Evolutionary conservation across 768 basidiomycete genomes (phyloP), one percentile per base, ranked within the genome.

Genomic region (Udeniomyces megalosporus): DNA sequence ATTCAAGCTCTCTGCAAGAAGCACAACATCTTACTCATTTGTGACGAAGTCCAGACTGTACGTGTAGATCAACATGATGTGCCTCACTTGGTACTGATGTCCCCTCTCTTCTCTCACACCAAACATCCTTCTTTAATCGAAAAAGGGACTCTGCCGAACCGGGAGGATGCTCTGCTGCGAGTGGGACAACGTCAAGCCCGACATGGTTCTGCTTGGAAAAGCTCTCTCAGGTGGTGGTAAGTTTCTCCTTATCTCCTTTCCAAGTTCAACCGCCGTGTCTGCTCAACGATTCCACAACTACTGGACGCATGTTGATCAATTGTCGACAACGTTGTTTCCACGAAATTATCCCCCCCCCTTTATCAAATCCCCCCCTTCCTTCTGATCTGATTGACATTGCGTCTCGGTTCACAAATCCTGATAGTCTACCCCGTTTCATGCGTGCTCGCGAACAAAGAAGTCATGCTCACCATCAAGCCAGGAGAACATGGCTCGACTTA

Each of bases 401-500:
- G 4, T 7, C 32, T 1, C 38, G n/a, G n/a, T n/a, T n/a, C n/a
- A n/a, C n/a, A n/a, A n/a, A n/a, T 26, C 20, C 38, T 15, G 32
- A 28, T 28, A 61, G 60, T 63, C 48, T 63, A 63, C 61, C 61
- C 95, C 48, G 92, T 99, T 12, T 95, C 92, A 28, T 90, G 88
- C 15, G 92, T 97, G 22, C 80, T 99, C 34, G 85, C 92, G 20
- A 83, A 88, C 73, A 81, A 82, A 67, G 85, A 87, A n/a, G 74
- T 99, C 67, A 95, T 97, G 88, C 81, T 91, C 20, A 88, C 84
- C 75, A 92, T 99, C 69, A 78, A 82, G 59, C 92, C 93, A 24
- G 92, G 93, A 57, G 91, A 96, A 76, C 93, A 97, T 67, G 91
- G 92, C 2, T 87, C 85, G 67, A 97, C 93, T 0, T 96, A 95